Conservation (phyloP, 495 filamentous ascomycete species). For the Chaetomium tenue region DNA sequence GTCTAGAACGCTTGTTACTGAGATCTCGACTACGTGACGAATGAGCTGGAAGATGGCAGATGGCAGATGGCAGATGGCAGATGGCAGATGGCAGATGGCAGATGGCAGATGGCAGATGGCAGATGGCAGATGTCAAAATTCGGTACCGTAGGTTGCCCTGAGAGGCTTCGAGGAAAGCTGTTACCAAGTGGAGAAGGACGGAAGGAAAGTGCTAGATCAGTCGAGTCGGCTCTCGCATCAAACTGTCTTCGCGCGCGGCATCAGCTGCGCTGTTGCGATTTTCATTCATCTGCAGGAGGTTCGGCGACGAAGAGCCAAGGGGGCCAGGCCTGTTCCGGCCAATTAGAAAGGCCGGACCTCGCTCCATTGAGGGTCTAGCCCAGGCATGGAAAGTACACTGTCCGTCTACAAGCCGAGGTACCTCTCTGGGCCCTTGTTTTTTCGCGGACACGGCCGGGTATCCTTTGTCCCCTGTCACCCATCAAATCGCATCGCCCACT, state of each 20-base stretch:
- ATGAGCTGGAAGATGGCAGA: background rate
- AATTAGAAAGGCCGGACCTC: background rate
- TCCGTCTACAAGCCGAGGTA: background rate
- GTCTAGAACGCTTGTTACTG: background rate
- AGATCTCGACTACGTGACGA: background rate
- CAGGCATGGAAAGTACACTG: background rate
- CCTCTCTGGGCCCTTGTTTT: background rate
- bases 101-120: no score
- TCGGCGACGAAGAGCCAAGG: conserved; percentile 7
- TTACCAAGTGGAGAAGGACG: background rate
- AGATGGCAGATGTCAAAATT: no score
- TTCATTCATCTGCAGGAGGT: conserved; percentile 8
- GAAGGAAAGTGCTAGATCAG: background rate
- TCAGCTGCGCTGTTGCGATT: background rate
- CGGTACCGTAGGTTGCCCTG: no score
- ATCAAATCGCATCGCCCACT: background rate
- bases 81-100: no score
- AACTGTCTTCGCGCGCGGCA: background rate
- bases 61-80: no score
- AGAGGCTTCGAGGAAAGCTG: background rate
- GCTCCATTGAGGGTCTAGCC: background rate
- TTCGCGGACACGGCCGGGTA: background rate
- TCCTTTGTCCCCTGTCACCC: background rate
- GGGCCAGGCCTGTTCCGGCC: conserved; percentile 3
- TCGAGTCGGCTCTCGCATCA: conserved; percentile 6